Evolutionary conservation across 352 stramenopile species (phyloP), one percentile per base, ranked within the genome.

Genomic region (Thalassiosira exigua): DNA sequence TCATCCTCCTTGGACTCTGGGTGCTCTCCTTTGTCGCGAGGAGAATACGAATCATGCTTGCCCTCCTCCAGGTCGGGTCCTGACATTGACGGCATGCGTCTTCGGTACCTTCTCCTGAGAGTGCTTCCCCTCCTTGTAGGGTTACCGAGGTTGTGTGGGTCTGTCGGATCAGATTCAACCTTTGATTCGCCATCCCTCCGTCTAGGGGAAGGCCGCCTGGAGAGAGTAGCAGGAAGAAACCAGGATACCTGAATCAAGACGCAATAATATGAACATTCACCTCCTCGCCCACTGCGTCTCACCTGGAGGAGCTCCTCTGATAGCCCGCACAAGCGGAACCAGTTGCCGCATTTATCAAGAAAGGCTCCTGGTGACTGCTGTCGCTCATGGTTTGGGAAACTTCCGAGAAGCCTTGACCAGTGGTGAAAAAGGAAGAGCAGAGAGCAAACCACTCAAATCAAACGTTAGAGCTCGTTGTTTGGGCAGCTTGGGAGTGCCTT

Each of bases 301-400:
- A n/a, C n/a, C n/a, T n/a, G n/a, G n/a, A n/a, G n/a, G n/a, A n/a
- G n/a, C n/a, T n/a, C n/a, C n/a, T n/a, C n/a, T 51, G 32, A 17
- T 57, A 39, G 19, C 30, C 48, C 24, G 62, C 59, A 27, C 36
- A 67, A 39, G 70, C 21, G 32, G 36, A 50, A 32, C 41, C 67
- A 67, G 56, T 66, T 3, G 50, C n/a, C 46, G 33, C 67, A 68
- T 83, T 74, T 51, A 79, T 74, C 36, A 74, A 30, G 36, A 83
- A 83, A 5, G 75, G 68, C 33, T 70, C 61, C n/a, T 69, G 46
- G n/a, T 56, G 46, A 21, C 12, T 56, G 46, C 46, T 19, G 12
- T 19, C 46, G 5, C 24, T 21, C 5, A 12, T 26, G n/a, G n/a
- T n/a, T n/a, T n/a, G n/a, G n/a, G n/a, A n/a, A n/a, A n/a, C n/a